phyloP scores from a whole-genome alignment of 352 stramenopile genomes.

The Pythium aphanidermatum region DNA sequence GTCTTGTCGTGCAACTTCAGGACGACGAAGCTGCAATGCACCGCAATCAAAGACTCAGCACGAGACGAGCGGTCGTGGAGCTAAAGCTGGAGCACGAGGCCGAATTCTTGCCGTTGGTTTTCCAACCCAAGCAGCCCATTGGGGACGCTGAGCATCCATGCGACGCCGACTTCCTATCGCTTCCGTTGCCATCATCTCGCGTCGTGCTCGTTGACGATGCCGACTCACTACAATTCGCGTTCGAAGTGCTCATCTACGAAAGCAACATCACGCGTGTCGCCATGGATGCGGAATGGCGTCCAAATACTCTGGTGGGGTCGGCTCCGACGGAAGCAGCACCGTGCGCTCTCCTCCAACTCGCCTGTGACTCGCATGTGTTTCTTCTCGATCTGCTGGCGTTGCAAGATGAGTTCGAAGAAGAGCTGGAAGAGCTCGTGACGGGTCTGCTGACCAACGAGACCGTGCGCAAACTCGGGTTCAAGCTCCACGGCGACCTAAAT shows the following conservation, averaged over 20 bases:
- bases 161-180: constrained; percentile 29
- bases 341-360: constrained; percentile 58
- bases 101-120: constrained; percentile 56
- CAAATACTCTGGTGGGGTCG: too few species aligned
- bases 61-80: constrained; percentile 42
- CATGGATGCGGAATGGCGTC: constrained; percentile 63
- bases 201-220: constrained; percentile 56
- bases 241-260: constrained; percentile 38
- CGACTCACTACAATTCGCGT: constrained; percentile 39
- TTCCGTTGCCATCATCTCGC: constrained; percentile 30
- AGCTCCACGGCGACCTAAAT: constrained; percentile 56
- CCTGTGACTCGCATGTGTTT: constrained; percentile 56
- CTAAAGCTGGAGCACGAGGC: constrained; percentile 60
- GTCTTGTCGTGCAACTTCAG: constrained; percentile 36
- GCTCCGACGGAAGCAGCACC: constrained; percentile 1
- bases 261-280: constrained; percentile 29
- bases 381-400: constrained; percentile 51
- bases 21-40: constrained; percentile 21
- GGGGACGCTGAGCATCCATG: background rate
- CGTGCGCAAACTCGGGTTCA: constrained; percentile 63
- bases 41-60: too few species aligned
- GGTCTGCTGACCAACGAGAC: constrained; percentile 37
- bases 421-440: constrained; percentile 52
- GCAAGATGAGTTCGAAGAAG: constrained; percentile 34
- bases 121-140: constrained; percentile 1